Evolutionary conservation across 75 land plant species (phyloP), one percentile per base, ranked within the genome.

Genomic region (Adiantum capillusveneris): DNA sequence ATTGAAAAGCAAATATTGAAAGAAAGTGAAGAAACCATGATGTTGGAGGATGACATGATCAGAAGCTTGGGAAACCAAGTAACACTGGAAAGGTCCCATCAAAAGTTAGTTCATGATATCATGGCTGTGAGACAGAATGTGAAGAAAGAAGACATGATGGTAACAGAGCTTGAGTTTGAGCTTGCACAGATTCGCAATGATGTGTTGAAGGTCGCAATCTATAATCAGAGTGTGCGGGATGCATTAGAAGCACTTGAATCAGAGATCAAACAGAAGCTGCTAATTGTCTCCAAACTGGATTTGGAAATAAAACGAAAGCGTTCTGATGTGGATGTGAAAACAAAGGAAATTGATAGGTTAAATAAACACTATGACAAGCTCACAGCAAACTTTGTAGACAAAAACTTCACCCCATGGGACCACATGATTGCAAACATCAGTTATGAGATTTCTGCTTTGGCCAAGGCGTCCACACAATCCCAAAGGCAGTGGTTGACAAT

Each of bases 401-500:
- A 60, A 22, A 60, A 57, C 44, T 1, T 53, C 29, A 65, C 75
- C 7, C 75, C 75, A 12, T 65, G 61, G 61, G 75, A 72, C 17
- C 55, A 60, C 30, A 72, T 72, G 53, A 51, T 66, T 14, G 22
- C 61, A 44, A 72, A 60, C 52, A 58, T 72, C 27, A 63, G 49
- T 34, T 31, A 55, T 29, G 75, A 65, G 28, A 72, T 72, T 7
- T 34, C 60, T 13, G 44, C 49, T 16, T 65, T 42, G 45, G 25
- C 53, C 27, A 65, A 50, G 46, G 46, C 62, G 29, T 72, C 69
- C 0, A 58, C 53, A 57, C 63, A 72, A 25, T 51, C 53, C 11
- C 75, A 72, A 44, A 72, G 65, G 49, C 69, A 45, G 42, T 72
- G 75, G 75, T 39, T 72, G 37, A 21, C 44, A 9, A 46, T 65